These are phyloP conservation scores for Aureobasidium sp. DNA, from an alignment of 2,329 filamentous ascomycete species.

Conservation along the genomic window DNA sequence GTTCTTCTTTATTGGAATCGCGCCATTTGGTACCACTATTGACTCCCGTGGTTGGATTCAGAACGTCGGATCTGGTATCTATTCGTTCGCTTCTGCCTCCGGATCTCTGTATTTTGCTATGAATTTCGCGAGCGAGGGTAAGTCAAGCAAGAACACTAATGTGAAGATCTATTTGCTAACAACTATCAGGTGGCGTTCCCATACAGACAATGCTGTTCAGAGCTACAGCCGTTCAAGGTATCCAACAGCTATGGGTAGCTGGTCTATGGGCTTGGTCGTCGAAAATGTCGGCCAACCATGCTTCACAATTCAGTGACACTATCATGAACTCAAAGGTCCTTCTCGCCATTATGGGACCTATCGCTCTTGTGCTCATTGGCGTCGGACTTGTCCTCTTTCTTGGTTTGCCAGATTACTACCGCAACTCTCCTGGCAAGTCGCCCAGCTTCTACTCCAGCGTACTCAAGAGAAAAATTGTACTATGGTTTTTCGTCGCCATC, in stretches of 20 bases:
- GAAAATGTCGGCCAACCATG: constrained; percentile 36
- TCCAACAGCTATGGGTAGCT: constrained; percentile 59
- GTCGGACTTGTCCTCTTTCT: constrained; percentile 50
- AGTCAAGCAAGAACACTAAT: no score
- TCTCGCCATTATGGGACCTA: constrained; percentile 49
- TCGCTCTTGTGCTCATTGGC: constrained; percentile 50
- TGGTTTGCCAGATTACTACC: constrained; percentile 60
- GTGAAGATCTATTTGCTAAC: no score
- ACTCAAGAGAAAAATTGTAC: constrained; percentile 55
- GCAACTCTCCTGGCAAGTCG: constrained; percentile 54
- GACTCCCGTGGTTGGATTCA: constrained; percentile 48
- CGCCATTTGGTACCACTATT: constrained; percentile 44
- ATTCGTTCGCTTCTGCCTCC: constrained; percentile 55
- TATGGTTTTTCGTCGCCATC: constrained; percentile 60
- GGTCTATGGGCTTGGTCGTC: constrained; percentile 62
- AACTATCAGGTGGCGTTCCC: constrained; percentile 51
- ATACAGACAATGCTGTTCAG: constrained; percentile 60
- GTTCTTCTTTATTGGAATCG: constrained; percentile 56
- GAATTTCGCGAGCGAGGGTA: constrained; percentile 52
- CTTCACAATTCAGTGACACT: constrained; percentile 24
- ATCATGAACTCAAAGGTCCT: constrained; percentile 26
- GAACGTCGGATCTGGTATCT: constrained; percentile 54
- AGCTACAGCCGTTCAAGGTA: constrained; percentile 59
- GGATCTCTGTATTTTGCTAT: constrained; percentile 60
- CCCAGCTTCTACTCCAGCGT: constrained; percentile 61